Conservation (phyloP, 805 yeast species). For the Brettanomyces anomalus region DNA sequence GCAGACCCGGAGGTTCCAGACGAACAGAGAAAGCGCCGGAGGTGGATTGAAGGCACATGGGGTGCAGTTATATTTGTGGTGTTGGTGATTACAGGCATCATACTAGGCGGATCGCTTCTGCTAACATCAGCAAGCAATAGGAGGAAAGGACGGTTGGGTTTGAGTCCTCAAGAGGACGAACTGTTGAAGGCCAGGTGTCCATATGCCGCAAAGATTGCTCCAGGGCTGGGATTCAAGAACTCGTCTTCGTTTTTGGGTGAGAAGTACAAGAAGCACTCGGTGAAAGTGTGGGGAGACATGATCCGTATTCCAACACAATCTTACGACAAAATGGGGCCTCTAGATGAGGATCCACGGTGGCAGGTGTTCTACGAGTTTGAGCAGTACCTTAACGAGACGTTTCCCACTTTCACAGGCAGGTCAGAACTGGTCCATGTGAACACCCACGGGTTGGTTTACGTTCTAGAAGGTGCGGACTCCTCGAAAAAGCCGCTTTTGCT, state of each 20-base stretch:
- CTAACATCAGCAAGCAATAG: no score
- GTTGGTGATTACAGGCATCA: no score
- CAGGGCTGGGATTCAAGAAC: neutral
- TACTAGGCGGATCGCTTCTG: no score
- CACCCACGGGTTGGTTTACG: constrained; percentile 34
- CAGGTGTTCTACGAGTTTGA: constrained; percentile 27
- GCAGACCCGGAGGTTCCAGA: no score
- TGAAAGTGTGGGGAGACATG: constrained; percentile 35
- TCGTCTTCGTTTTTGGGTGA: neutral
- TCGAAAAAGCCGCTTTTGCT: constrained; percentile 35
- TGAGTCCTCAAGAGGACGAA: no score
- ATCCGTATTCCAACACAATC: constrained; percentile 58
- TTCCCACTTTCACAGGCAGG: constrained; percentile 29
- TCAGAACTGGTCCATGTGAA: constrained; percentile 31
- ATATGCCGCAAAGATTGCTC: neutral
- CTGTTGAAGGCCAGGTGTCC: neutral
- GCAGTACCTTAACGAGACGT: constrained; percentile 28
- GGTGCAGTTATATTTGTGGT: no score
- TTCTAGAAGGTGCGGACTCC: constrained; percentile 34
- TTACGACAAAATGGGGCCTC: constrained; percentile 39
- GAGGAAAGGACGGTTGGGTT: no score
- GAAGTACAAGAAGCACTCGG: neutral
- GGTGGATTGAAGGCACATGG: no score
- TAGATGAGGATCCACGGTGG: constrained; percentile 34
- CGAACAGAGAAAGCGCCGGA: no score